phyloP scores from a whole-genome alignment of 768 basidiomycete species.

The Hirschioporus abietinus region DNA sequence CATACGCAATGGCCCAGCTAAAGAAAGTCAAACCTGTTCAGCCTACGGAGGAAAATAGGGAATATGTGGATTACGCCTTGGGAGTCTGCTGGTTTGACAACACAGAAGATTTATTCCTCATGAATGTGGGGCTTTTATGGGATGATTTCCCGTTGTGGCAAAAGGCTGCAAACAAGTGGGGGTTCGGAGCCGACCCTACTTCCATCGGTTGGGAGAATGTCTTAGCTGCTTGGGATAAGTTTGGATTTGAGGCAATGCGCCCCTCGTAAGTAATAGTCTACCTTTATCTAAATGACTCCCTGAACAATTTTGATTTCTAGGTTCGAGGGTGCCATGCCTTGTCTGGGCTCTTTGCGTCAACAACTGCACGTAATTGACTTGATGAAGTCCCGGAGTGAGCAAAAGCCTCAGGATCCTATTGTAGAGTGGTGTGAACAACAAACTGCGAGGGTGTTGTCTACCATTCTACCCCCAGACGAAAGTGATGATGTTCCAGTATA shows the following conservation, averaged over 20 bases:
- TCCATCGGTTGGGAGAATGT: constrained; percentile 3
- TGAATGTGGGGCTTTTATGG: constrained; percentile 6
- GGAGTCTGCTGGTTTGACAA: background rate
- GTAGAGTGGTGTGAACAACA: constrained; percentile 4
- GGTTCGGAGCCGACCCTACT: background rate
- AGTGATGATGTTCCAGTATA: background rate
- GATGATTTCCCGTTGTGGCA: constrained; percentile 8
- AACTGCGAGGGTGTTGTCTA: background rate
- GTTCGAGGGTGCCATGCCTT: background rate
- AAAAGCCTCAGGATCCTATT: background rate
- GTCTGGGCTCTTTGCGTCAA: background rate
- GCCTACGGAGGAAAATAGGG: background rate
- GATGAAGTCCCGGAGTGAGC: background rate
- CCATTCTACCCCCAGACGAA: background rate
- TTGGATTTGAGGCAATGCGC: background rate
- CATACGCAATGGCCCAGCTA: constrained; percentile 5
- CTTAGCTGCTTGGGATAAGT: background rate
- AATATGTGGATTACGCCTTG: background rate
- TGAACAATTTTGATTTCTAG: background rate
- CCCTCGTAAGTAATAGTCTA: background rate
- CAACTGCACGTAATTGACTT: background rate
- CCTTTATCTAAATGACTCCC: background rate
- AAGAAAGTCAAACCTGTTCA: background rate
- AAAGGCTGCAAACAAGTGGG: constrained; percentile 4
- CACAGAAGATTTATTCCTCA: background rate